Evolutionary conservation across 1,284 basidiomycete genomes (phyloP), one percentile per base, ranked within the genome.

Genomic region (Cerioporus squamosus): DNA sequence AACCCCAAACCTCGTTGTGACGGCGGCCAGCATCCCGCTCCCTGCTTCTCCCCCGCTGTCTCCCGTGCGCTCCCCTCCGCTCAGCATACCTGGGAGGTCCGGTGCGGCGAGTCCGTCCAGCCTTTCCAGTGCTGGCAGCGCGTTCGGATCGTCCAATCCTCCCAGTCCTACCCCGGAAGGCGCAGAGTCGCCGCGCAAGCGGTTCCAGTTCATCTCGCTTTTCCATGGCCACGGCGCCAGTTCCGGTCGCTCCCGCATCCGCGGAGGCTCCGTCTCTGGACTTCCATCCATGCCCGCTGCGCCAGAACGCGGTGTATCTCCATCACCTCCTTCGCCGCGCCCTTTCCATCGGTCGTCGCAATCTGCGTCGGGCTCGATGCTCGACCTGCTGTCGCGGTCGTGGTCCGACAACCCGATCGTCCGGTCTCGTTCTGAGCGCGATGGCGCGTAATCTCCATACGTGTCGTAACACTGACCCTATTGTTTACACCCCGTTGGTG

Each of bases 171-270:
- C 7, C n/a, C 17, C 39, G 7, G 48, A 53, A 17, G 62, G 57
- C 3, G 57, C 59, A 2, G 62, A 61, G 23, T 59, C 62, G 5
- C 59, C 56, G 7, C 62, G 62, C 10, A 52, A 52, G 10, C 59
- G 62, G 18, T 64, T 64, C 49, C 59, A 53, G 18, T 59, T 64
- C 51, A 56, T 59, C 36, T 56, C 62, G 8, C 47, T 64, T 26
- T 64, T 64, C 54, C 59, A 56, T 53, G 20, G 20, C 39, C 40
- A 45, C 12, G n/a, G 38, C 24, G 44, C 14, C 3, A 12, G 49
- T 14, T 12, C 23, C 9, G 22, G 43, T 22, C 36, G 39, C 23
- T 15, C 42, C 7, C 49, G 59, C 36, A 50, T 31, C 7, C 60
- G 52, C 31, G 60, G 44, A 20, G 42, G 51, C 9, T 58, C 60